Conservation (phyloP, 2,329 filamentous ascomycete genomes). For the Endothia cerciana region DNA sequence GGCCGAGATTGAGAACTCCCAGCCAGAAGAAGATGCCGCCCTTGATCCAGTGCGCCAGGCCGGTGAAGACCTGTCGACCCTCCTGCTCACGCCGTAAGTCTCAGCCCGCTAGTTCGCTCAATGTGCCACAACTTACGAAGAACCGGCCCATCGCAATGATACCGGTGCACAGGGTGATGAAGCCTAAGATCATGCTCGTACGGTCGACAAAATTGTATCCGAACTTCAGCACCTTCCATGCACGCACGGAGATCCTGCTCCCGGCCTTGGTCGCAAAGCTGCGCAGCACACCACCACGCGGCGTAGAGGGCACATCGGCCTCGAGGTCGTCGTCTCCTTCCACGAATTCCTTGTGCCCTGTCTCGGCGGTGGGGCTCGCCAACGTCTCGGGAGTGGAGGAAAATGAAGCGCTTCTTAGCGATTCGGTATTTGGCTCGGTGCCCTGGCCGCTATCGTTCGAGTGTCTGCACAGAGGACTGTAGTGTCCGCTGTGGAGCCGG, state of each 20-base stretch:
- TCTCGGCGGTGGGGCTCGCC: constrained; percentile 41
- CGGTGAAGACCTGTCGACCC: constrained; percentile 73
- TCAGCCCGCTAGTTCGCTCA: neutral
- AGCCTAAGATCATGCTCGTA: constrained; percentile 77
- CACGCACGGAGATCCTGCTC: constrained; percentile 57
- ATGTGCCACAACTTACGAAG: constrained; percentile 64
- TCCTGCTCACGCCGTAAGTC: constrained; percentile 51
- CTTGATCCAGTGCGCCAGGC: constrained; percentile 92
- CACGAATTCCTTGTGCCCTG: constrained; percentile 51
- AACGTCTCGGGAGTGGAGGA: constrained; percentile 61
- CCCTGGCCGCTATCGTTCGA: constrained; percentile 77
- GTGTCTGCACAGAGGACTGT: constrained; percentile 53
- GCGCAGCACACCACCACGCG: constrained; percentile 53
- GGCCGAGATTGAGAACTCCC: constrained; percentile 81
- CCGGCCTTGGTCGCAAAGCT: constrained; percentile 60
- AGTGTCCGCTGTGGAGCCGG: constrained; percentile 43
- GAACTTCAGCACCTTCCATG: constrained; percentile 61
- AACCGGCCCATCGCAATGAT: constrained; percentile 79
- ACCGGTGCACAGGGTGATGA: constrained; percentile 72
- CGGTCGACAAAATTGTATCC: constrained; percentile 74
- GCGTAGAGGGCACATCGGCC: constrained; percentile 42
- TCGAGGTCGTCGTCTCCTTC: constrained; percentile 51
- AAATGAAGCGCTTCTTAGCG: constrained; percentile 65
- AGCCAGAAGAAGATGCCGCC: constrained; percentile 96
- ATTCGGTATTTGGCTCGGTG: constrained; percentile 70